phyloP scores from a whole-genome alignment of 176 grass and related monocot species.

The Lolium perenne region DNA sequence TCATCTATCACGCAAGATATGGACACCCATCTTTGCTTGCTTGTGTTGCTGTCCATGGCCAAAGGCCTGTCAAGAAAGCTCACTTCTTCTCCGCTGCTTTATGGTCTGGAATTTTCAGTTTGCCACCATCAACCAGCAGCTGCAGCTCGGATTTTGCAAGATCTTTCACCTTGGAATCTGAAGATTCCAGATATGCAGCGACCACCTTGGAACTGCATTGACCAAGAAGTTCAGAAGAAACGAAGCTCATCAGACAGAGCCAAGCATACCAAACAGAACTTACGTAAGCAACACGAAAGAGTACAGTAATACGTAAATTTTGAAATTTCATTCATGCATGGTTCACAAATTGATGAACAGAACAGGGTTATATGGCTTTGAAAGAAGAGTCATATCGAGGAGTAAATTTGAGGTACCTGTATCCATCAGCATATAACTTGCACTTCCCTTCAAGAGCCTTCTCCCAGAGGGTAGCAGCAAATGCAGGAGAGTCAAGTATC shows the following conservation, averaged over 20 bases:
- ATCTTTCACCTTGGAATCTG: conserved; percentile 57
- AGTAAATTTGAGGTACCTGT: conserved; percentile 59
- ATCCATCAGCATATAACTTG: conserved; percentile 68
- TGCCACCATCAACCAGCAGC: conserved; percentile 61
- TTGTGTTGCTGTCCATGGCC: background rate
- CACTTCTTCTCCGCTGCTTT: conserved; percentile 54
- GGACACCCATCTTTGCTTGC: background rate
- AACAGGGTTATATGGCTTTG: background rate
- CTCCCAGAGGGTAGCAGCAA: conserved; percentile 78
- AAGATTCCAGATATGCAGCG: conserved; percentile 76
- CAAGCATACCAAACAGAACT: background rate
- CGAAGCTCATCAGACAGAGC: conserved; percentile 25
- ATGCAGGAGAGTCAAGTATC: conserved; percentile 62
- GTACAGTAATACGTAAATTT: background rate
- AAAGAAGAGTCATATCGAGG: background rate
- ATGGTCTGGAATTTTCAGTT: conserved; percentile 59
- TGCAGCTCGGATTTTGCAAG: conserved; percentile 68
- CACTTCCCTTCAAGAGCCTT: conserved; percentile 73
- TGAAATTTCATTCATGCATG: background rate
- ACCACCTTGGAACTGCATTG: conserved; percentile 82
- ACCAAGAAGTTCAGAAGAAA: conserved; percentile 8
- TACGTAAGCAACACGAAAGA: too few relatives aligned
- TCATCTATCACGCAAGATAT: background rate
- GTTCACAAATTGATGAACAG: background rate
- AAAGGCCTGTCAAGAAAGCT: background rate